Base-by-base conservation (phyloP, 1,139 yeast genomes). In the Martiniozyma asiatica region DNA sequence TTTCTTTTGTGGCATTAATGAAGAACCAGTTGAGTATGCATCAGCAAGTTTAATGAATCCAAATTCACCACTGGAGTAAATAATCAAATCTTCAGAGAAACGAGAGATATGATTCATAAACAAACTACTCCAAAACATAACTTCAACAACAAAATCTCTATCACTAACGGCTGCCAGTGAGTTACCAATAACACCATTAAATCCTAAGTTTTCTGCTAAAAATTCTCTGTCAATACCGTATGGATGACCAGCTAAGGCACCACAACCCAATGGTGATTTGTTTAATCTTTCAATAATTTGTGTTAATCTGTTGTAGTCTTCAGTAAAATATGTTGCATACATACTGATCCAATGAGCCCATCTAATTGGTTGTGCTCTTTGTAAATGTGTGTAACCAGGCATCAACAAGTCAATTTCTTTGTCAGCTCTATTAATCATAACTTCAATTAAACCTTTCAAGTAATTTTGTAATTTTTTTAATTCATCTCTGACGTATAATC, bases 331-430 rank as follows among this genome's bases (percentile, higher is more conserved):
- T 4, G 97, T 89, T 24, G 96, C 97, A 50, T 89, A 89, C 48
- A 85, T 77, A 42, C 92, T 74, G 43, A 89, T 64, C 95, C 96
- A 87, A 55, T 89, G 99, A 2, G 97, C 66, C 99, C 99, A 89
- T 60, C 99, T 74, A 51, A 89, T 89, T 15, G 99, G 99, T 58
- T 89, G 99, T 4, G 98, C 98, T 54, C 95, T 79, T 65, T 89
- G 99, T 55, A 89, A 65, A 59, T 89, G 99, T 11, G 99, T 89
- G 60, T 89, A 89, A 21, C 99, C 99, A 8, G 99, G 99, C 97
- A 89, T 87, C 51, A 89, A 66, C 15, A 79, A 81, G 44, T 79
- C 94, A 36, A 89, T 80, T 59, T 89, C 99, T 29, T 64, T 56
- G 47, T 72, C 76, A 4, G 94, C 96, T 49, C 99, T 73, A 35